phyloP scores from a whole-genome alignment of 306 rosid genomes.

The Quercus variabilis region DNA sequence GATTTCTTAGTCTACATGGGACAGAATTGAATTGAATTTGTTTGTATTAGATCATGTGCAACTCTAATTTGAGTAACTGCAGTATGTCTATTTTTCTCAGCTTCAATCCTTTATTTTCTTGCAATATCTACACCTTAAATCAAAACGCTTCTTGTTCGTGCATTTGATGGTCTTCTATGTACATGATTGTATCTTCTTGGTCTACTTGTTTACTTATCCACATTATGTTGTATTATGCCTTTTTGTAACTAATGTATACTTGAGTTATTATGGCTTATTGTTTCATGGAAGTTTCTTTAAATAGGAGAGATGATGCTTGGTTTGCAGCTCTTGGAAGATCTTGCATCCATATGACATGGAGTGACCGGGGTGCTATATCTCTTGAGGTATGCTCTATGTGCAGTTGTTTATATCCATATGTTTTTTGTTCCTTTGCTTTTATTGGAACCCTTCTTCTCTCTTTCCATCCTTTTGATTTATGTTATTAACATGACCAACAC shows the following conservation, averaged over 20 bases:
- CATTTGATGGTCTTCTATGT: neutral
- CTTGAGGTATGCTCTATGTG: constrained; percentile 55
- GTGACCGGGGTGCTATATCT: constrained; percentile 75
- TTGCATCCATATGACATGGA: constrained; percentile 94
- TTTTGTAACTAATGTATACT: neutral
- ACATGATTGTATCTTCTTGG: neutral
- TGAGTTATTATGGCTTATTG: neutral
- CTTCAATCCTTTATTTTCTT: constrained; percentile 4
- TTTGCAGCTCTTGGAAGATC: constrained; percentile 84
- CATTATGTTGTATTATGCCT: neutral
- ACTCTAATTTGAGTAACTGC: too few relatives aligned
- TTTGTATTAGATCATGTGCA: neutral
- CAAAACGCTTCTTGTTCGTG: neutral
- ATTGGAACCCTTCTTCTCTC: neutral
- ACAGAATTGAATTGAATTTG: neutral
- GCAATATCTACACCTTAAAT: constrained; percentile 7
- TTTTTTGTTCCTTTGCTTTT: neutral
- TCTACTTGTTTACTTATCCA: neutral
- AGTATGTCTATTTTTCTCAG: neutral
- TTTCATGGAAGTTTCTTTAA: constrained; percentile 15
- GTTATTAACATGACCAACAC: neutral
- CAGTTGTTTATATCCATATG: neutral
- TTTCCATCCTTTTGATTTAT: neutral
- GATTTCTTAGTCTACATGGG: neutral
- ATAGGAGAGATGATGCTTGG: constrained; percentile 93